Evolutionary conservation across 768 basidiomycete species (phyloP).

Genomic region (Peribolospora baueri): DNA sequence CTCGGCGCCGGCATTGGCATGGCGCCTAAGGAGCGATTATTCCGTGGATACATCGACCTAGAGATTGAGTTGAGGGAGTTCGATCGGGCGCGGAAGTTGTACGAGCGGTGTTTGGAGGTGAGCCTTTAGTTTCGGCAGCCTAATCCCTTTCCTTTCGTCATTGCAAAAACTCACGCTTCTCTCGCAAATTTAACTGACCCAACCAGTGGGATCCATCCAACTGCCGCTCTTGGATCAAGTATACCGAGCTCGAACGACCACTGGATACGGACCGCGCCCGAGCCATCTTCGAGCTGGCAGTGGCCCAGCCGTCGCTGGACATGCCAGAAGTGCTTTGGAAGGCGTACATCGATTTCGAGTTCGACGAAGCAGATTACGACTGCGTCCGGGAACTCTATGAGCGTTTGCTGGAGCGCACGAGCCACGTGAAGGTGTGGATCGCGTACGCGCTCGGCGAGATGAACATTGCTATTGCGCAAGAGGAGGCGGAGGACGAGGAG

Average conservation of each 20-base stretch:
- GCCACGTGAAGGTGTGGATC: conserved; percentile 94
- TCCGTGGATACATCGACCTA: conserved; percentile 86
- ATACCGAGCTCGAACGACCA: conserved; percentile 67
- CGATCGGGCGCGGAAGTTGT: conserved; percentile 68
- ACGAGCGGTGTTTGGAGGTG: conserved; percentile 85
- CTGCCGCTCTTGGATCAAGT: conserved; percentile 86
- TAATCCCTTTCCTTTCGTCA: too few species aligned
- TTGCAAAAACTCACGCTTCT: not conserved
- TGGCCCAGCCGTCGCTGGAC: conserved; percentile 55
- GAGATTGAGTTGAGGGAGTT: conserved; percentile 92
- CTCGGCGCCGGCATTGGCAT: conserved; percentile 77
- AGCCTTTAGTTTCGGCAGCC: conserved; percentile 9
- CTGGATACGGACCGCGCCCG: conserved; percentile 65
- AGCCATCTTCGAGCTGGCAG: conserved; percentile 78
- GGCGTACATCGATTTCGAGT: conserved; percentile 90
- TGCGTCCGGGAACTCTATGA: conserved; percentile 67
- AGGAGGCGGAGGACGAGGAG: conserved; percentile 8
- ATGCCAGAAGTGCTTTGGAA: conserved; percentile 92
- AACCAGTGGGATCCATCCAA: conserved; percentile 64
- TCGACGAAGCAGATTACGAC: conserved; percentile 74
- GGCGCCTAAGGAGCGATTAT: conserved; percentile 83
- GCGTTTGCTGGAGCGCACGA: conserved; percentile 55
- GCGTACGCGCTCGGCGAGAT: conserved; percentile 83
- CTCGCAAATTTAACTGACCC: not conserved
- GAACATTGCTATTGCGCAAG: conserved; percentile 8